A percentile compares a stretch with the other conserved stretches of the same genome.
Conservation (phyloP, 2,329 filamentous ascomycete species). For the Pseudogymnoascus pannorum region DNA sequence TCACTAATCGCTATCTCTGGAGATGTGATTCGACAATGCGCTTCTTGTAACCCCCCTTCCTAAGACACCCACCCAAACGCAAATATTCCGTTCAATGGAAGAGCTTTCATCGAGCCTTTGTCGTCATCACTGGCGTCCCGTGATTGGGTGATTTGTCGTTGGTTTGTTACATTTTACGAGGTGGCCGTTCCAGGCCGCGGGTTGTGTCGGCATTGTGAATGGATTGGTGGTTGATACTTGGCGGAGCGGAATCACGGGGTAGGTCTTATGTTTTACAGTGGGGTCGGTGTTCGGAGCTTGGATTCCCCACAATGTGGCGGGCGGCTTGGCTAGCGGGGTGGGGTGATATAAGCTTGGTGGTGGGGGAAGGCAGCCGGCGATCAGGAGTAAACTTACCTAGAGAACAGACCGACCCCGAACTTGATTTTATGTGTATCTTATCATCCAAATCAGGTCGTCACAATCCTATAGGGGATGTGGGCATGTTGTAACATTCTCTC, state of each 20-base stretch:
- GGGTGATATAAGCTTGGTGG: not conserved
- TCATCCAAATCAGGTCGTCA: not conserved
- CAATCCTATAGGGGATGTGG: not conserved
- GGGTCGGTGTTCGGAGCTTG: not conserved
- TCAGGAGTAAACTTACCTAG: too few relatives aligned
- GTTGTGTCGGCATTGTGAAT: constrained; percentile 1
- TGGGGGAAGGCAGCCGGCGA: not conserved
- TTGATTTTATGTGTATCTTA: not conserved
- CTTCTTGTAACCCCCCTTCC: not conserved
- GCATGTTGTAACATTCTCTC: not conserved
- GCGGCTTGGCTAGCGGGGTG: not conserved
- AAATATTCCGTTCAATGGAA: not conserved
- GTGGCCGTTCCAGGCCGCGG: not conserved
- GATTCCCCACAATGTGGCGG: not conserved
- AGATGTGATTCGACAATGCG: not conserved
- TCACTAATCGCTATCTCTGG: not conserved
- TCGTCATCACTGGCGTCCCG: not conserved
- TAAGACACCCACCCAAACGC: not conserved
- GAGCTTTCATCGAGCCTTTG: not conserved
- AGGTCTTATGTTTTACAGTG: not conserved
- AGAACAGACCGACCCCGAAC: not conserved
- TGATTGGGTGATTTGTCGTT: not conserved
- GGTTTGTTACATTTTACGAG: not conserved
- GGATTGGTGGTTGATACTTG: not conserved
- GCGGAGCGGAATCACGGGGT: not conserved